These are phyloP conservation scores for Picea sitchensis DNA, from an alignment of 75 land plant genomes.

Conservation along the genomic window DNA sequence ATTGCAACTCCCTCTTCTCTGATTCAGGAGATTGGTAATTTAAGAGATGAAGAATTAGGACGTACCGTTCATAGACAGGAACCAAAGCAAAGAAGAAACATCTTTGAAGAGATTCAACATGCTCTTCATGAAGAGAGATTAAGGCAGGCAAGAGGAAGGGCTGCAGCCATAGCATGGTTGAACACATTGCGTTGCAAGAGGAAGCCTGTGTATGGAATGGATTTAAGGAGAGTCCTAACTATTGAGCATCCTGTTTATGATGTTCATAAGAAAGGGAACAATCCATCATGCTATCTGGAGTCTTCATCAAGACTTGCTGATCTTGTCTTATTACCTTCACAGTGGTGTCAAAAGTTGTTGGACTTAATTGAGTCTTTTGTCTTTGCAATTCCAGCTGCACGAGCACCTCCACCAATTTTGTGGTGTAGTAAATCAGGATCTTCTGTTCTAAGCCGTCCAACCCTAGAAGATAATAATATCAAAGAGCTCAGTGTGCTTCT, in stretches of 20 bases:
- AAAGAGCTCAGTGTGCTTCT: constrained; percentile 42
- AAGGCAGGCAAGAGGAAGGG: constrained; percentile 56
- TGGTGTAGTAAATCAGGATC: constrained; percentile 73
- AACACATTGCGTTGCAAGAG: constrained; percentile 71
- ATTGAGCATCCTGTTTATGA: constrained; percentile 74
- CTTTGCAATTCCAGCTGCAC: constrained; percentile 98
- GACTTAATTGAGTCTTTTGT: constrained; percentile 70
- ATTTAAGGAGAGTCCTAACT: constrained; percentile 51
- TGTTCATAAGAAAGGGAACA: constrained; percentile 41
- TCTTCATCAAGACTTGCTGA: constrained; percentile 65
- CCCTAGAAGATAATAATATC: constrained; percentile 31
- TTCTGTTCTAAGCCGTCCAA: constrained; percentile 32
- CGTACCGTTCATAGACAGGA: constrained; percentile 16
- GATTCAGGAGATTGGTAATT: constrained; percentile 50
- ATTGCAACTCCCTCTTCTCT: constrained; percentile 49
- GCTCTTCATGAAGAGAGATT: constrained; percentile 62
- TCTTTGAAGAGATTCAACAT: constrained; percentile 83
- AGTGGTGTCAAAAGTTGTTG: constrained; percentile 61
- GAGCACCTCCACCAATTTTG: constrained; percentile 72
- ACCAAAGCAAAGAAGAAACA: constrained; percentile 36
- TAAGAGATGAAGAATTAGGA: constrained; percentile 15
- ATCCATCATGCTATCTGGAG: constrained; percentile 48
- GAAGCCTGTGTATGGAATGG: constrained; percentile 69
- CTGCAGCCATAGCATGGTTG: constrained; percentile 67
- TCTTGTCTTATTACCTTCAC: constrained; percentile 64